A percentile compares a stretch with the other conserved stretches of the same genome.
Conservation (phyloP, 2,329 filamentous ascomycete genomes). For the Penicillium griseofulvum region DNA sequence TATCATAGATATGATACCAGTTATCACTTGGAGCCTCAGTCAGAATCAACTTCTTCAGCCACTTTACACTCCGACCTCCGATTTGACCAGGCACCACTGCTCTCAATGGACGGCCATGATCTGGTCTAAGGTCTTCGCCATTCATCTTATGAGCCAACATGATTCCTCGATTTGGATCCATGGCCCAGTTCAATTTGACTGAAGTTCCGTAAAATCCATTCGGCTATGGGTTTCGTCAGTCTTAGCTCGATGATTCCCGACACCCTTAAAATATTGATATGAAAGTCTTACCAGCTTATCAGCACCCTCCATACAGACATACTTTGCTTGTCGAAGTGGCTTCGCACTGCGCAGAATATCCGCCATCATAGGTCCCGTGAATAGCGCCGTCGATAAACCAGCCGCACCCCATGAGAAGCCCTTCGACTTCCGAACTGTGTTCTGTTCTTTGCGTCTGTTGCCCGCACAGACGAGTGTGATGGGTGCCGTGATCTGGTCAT, state of each 20-base stretch:
- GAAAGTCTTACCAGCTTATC: slow-evolving; percentile 62
- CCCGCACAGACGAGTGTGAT: slow-evolving; percentile 89
- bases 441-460: slow-evolving; percentile 90
- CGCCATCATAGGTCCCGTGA: slow-evolving; percentile 75
- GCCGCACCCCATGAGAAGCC: slow-evolving; percentile 93
- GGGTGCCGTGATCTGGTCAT: slow-evolving; percentile 79
- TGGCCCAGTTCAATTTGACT: slow-evolving; percentile 81
- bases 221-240: slow-evolving; percentile 49
- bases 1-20: slow-evolving; percentile 95
- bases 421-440: slow-evolving; percentile 83
- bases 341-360: slow-evolving; percentile 68
- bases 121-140: slow-evolving; percentile 72
- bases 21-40: slow-evolving; percentile 80
- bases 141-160: slow-evolving; percentile 92
- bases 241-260: background rate
- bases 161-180: slow-evolving; percentile 78
- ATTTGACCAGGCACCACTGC: slow-evolving; percentile 88
- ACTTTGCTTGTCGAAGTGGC: slow-evolving; percentile 68
- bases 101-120: slow-evolving; percentile 81
- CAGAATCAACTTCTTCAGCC: slow-evolving; percentile 78
- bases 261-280: background rate
- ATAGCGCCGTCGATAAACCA: slow-evolving; percentile 81
- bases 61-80: slow-evolving; percentile 88
- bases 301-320: slow-evolving; percentile 87
- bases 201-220: slow-evolving; percentile 89